These are phyloP conservation scores for Cochlearia excelsa DNA, from an alignment of 345 rosid species.

Conservation along the genomic window DNA sequence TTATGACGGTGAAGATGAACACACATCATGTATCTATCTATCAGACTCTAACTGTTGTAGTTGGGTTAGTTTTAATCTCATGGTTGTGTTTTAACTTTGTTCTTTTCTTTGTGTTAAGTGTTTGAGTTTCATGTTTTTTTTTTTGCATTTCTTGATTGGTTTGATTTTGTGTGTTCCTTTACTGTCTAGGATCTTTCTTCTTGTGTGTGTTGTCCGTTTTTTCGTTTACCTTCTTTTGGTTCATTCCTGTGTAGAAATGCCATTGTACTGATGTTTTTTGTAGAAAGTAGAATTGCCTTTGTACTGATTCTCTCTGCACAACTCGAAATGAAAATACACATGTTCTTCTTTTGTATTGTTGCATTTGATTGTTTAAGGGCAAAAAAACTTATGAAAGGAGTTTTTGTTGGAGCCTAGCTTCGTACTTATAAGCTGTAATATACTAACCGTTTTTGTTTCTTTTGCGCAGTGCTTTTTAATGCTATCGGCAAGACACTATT, in stretches of 20 bases:
- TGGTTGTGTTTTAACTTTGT: background rate
- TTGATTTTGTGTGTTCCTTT: too few species aligned
- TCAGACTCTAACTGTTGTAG: conserved; percentile 20
- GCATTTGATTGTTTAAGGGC: background rate
- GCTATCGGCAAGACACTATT: conserved; percentile 35
- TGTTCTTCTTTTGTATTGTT: too few species aligned
- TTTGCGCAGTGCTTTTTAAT: conserved; percentile 33
- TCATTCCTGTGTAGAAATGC: background rate
- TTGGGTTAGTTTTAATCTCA: conserved; percentile 31
- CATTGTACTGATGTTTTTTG: too few species aligned
- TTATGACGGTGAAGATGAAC: conserved; percentile 21
- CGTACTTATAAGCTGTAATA: background rate
- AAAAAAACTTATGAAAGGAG: background rate
- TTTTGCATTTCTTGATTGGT: too few species aligned
- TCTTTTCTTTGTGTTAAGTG: background rate
- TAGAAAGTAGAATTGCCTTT: too few species aligned
- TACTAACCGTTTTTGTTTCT: background rate
- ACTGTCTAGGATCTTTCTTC: too few species aligned
- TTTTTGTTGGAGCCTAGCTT: conserved; percentile 2
- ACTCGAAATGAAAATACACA: too few species aligned
- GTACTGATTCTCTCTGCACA: too few species aligned
- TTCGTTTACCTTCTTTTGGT: background rate
- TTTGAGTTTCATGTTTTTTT: too few species aligned
- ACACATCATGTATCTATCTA: conserved; percentile 27
- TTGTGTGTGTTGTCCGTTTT: background rate